Conservation (phyloP, 352 stramenopile species). For the Globisporangium abappressorium region DNA sequence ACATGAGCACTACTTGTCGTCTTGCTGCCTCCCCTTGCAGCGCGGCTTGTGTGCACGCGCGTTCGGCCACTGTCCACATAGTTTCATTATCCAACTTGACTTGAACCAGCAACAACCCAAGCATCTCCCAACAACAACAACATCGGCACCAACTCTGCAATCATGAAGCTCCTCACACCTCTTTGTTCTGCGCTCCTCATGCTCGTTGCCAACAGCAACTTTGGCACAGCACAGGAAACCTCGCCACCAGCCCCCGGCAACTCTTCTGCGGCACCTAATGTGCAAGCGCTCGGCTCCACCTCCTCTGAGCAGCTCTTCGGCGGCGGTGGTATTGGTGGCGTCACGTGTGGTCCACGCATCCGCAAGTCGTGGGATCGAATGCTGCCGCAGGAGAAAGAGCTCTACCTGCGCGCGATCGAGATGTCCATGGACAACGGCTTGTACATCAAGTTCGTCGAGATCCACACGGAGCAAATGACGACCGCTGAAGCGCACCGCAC, state of each 20-base stretch:
- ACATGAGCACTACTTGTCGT: neutral
- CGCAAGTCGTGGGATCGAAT: constrained; percentile 75
- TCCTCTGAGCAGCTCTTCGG: constrained; percentile 12
- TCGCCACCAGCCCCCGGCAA: neutral
- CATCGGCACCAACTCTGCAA: neutral
- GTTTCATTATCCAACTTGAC: constrained; percentile 5
- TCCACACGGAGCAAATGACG: constrained; percentile 86
- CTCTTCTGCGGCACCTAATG: neutral
- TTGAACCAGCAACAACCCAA: constrained; percentile 4
- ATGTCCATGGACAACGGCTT: constrained; percentile 76
- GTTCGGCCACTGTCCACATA: neutral
- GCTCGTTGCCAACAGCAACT: neutral
- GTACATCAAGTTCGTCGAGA: constrained; percentile 87
- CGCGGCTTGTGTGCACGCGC: neutral
- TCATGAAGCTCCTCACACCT: constrained; percentile 14
- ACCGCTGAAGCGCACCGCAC: constrained; percentile 77
- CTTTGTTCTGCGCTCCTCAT: neutral
- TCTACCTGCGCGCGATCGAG: constrained; percentile 75
- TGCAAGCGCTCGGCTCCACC: neutral
- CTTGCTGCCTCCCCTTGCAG: neutral
- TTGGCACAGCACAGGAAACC: constrained; percentile 8
- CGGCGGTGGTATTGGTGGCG: neutral
- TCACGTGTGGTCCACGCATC: constrained; percentile 58
- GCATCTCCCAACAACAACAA: neutral
- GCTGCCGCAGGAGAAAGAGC: constrained; percentile 52